Percentiles rank a stretch among this genome's conserved stretches.
phyloP scores from a whole-genome alignment of 495 filamentous ascomycete species.

The Neurospora sp. region DNA sequence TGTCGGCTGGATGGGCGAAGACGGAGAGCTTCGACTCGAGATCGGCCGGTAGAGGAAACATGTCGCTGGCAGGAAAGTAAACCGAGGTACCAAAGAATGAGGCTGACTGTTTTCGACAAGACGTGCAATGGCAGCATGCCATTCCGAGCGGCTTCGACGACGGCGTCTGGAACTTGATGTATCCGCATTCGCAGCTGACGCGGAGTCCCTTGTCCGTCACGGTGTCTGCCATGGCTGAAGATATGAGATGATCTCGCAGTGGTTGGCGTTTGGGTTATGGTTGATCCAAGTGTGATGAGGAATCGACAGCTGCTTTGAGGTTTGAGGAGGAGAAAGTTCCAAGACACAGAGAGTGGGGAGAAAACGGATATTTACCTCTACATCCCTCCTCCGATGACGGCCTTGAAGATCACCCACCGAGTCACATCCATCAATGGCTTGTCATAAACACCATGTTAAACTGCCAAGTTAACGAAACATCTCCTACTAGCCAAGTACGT shows the following conservation, averaged over 20 bases:
- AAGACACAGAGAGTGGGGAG: background rate
- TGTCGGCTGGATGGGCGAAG: conserved; percentile 30
- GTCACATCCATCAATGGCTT: background rate
- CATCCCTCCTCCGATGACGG: background rate
- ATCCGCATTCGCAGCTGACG: conserved; percentile 41
- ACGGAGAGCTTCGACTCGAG: conserved; percentile 16
- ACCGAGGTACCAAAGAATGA: conserved; percentile 46
- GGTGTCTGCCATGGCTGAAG: background rate
- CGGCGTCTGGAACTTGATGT: conserved; percentile 37
- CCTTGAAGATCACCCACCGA: background rate
- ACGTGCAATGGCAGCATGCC: conserved; percentile 47
- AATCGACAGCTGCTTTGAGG: background rate
- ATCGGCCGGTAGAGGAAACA: conserved; percentile 38
- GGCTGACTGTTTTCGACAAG: conserved; percentile 46
- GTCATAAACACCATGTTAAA: too few species aligned
- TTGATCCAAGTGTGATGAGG: background rate
- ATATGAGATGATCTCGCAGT: background rate
- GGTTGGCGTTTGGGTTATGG: background rate
- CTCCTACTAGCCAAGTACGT: too few species aligned
- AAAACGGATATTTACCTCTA: background rate
- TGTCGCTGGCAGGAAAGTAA: conserved; percentile 18
- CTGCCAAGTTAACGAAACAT: too few species aligned
- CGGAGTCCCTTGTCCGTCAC: conserved; percentile 7
- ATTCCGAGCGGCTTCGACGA: conserved; percentile 26
- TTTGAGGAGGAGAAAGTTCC: background rate